Conservation (phyloP, 139 green algal genomes). For the Closterium sp. region DNA sequence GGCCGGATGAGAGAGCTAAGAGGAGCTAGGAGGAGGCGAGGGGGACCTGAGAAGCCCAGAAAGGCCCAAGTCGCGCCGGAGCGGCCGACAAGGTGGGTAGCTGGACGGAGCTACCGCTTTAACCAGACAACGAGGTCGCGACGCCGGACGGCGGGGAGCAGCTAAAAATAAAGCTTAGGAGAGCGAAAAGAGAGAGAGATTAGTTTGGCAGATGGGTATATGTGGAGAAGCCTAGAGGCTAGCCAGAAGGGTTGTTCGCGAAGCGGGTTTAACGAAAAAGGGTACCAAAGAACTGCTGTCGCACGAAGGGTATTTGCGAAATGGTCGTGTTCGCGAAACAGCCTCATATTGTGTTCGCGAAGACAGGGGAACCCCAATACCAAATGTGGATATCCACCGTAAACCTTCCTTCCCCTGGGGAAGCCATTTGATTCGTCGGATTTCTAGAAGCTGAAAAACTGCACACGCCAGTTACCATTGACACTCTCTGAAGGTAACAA, state of each 20-base stretch:
- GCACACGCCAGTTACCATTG: not conserved
- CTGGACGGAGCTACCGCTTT: constrained; percentile 27
- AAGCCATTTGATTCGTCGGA: too few relatives aligned
- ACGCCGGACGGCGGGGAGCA: not conserved
- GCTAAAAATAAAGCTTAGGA: not conserved
- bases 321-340: not conserved
- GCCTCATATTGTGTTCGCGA: not conserved
- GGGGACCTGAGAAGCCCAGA: not conserved
- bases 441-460: not conserved
- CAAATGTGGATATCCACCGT: not conserved
- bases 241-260: not conserved
- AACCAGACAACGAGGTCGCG: constrained; percentile 9
- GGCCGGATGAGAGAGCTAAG: too few relatives aligned
- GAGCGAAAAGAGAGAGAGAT: not conserved
- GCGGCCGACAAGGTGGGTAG: constrained; percentile 35
- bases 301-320: not conserved
- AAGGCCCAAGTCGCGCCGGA: not conserved
- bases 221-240: not conserved
- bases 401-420: not conserved
- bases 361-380: too few relatives aligned
- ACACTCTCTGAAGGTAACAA: too few relatives aligned
- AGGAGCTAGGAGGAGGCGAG: too few relatives aligned
- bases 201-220: not conserved
- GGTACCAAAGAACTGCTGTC: too few relatives aligned
- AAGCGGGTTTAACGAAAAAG: not conserved